Evolutionary conservation across 176 grass and related monocot species (phyloP), one percentile per base, ranked within the genome.

Genomic region (Eragrostis curvula): DNA sequence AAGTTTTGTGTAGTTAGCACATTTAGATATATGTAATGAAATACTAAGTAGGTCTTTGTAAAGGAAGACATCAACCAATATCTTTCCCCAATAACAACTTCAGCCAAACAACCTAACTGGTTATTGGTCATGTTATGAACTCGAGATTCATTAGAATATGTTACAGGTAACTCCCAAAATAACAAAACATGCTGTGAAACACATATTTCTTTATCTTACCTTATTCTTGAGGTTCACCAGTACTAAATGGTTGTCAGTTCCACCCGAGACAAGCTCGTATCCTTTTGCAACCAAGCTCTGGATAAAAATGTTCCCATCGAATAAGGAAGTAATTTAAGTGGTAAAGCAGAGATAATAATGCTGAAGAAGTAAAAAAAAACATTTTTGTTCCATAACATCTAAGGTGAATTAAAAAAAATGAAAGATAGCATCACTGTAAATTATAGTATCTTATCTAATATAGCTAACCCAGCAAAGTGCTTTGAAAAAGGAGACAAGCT

Each of bases 181-280:
- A 5, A 82, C 2, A 84, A 72, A 59, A 70, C 14, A 67, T 45
- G 3, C 18, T 48, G 12, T 17, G 11, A 73, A 66, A 41, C 48
- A 81, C 32, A 80, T 70, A 71, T 90, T 60, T 60, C 11, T 60
- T 44, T 61, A 17, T 75, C 59, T 84, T 91, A 99, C 97, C 93
- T 99, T 93, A 59, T 83, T 90, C 79, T 99, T 99, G 24, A 99
- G 93, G 82, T 99, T 99, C 36, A 99, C 97, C 82, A 99, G 90
- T 30, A 99, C 97, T 82, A 99, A 96, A 91, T 99, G 97, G 80
- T 99, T 99, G 23, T 99, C 93, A 60, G 97, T 99, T 42, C 97
- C 97, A 77, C 97, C 97, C 18, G 97, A 99, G 65, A 99, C 97
- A 85, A 99, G 89, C 0, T 99, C 93, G 45, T 96, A 99, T n/a